Evolutionary conservation across 75 land plant genomes (phyloP), one percentile per base, ranked within the genome.

Genomic region (Pinus tabuliformis): DNA sequence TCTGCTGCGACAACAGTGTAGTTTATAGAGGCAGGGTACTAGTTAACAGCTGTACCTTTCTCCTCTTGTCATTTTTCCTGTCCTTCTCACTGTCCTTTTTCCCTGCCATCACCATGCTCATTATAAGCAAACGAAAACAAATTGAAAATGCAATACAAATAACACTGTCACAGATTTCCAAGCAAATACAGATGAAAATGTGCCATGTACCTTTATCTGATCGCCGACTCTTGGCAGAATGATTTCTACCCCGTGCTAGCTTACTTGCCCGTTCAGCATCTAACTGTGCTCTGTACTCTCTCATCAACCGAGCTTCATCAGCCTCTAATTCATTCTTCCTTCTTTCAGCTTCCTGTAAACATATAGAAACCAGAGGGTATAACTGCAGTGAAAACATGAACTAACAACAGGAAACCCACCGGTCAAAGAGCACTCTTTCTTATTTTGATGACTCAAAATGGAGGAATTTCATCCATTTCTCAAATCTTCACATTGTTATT

Each of bases 261-360:
- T 97, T 97, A 22, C 75, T 70, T 76, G 95, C 99, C 54, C 99
- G 90, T 78, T 97, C 99, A 64, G 95, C 98, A 89, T 97, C 99
- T 37, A 97, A 78, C 74, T 95, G 98, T 64, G 99, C 99, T 80
- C 99, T 89, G 78, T 97, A 97, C 45, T 97, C 99, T 62, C 84
- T 81, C 99, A 97, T 97, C 85, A 86, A 84, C 76, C 70, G 79
- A 60, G 91, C 95, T 77, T 95, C 97, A 75, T 90, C 93, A 64
- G 91, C 95, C 83, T 97, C 99, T 30, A 95, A 80, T 72, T 92
- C 99, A 16, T 84, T 93, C 70, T 89, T 89, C 81, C 79, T 90
- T 79, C 89, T 65, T 73, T 90, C 99, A 76, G 92, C 99, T 76
- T 97, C 99, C 99, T 86, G 64, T 58, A 20, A 21, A 22, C 30